Percentiles rank a stretch among this genome's conserved stretches.
phyloP scores from a whole-genome alignment of 2,329 filamentous ascomycete species.

The Byssochlamys sp. region DNA sequence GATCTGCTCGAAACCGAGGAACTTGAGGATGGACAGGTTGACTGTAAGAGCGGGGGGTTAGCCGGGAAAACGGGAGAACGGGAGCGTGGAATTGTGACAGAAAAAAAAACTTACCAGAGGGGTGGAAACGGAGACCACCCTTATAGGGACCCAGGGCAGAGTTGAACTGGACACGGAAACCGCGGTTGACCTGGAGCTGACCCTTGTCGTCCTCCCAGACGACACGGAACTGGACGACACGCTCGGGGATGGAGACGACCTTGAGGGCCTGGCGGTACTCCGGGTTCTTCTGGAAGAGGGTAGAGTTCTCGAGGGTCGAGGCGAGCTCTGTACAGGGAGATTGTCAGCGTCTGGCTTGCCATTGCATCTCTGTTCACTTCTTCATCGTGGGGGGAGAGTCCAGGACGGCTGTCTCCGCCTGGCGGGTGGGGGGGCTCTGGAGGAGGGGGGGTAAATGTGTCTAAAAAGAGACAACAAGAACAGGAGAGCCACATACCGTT shows the following conservation, averaged over 20 bases:
- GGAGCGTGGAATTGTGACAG: slow-evolving; percentile 23
- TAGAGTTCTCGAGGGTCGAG: slow-evolving; percentile 86
- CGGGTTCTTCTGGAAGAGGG: slow-evolving; percentile 85
- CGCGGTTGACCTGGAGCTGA: slow-evolving; percentile 81
- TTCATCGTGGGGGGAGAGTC: not conserved
- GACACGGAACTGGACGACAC: slow-evolving; percentile 92
- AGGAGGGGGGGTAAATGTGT: not conserved
- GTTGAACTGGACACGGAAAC: slow-evolving; percentile 97
- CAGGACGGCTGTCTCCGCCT: too few species aligned
- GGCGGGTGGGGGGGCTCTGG: too few species aligned
- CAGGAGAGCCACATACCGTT: slow-evolving; percentile 53
- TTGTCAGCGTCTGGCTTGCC: not conserved
- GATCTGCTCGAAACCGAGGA: slow-evolving; percentile 97
- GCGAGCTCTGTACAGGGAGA: slow-evolving; percentile 60
- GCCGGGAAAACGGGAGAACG: slow-evolving; percentile 38
- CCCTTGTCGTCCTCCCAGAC: slow-evolving; percentile 93
- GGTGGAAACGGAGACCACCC: slow-evolving; percentile 91
- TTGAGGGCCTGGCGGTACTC: slow-evolving; percentile 87
- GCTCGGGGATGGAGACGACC: slow-evolving; percentile 84
- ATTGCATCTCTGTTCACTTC: not conserved
- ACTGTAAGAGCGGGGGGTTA: slow-evolving; percentile 17
- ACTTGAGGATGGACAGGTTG: slow-evolving; percentile 70
- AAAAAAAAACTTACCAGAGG: slow-evolving; percentile 44
- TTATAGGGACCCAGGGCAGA: slow-evolving; percentile 95
- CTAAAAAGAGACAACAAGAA: not conserved